A percentile compares a stretch with the other conserved stretches of the same genome.
Conservation (phyloP, 768 basidiomycete species). For the Pleurotus giganteus region DNA sequence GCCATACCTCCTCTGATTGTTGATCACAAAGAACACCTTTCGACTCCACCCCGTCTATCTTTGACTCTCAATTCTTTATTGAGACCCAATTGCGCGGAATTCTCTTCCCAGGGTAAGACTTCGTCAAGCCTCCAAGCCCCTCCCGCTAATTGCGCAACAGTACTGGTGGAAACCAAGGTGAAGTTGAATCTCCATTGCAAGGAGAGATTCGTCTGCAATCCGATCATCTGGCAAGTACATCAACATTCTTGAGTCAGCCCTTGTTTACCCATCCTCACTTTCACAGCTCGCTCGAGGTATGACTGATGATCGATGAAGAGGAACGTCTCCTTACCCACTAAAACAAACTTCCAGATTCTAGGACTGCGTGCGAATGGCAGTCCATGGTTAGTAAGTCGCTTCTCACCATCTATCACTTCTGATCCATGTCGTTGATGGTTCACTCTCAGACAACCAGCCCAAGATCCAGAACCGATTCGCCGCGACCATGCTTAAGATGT, state of each 20-base stretch:
- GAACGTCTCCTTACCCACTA: not conserved
- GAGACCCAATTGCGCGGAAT: conserved; percentile 44
- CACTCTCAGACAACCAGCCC: conserved; percentile 24
- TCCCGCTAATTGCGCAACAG: conserved; percentile 10
- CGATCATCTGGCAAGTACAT: conserved; percentile 11
- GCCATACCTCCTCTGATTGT: not conserved
- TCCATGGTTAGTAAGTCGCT: conserved; percentile 31
- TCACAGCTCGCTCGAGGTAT: conserved; percentile 16
- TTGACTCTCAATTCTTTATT: conserved; percentile 46
- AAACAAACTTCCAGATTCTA: conserved; percentile 26
- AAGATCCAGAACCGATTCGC: conserved; percentile 33
- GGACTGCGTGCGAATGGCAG: conserved; percentile 50
- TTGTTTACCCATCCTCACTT: not conserved
- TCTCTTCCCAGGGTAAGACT: conserved; percentile 35
- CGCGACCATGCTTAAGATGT: conserved; percentile 42
- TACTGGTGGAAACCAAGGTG: conserved; percentile 9
- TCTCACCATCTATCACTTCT: too few species aligned
- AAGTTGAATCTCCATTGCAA: conserved; percentile 15
- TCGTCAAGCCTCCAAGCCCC: not conserved
- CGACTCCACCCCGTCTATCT: conserved; percentile 41
- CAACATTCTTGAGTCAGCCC: not conserved
- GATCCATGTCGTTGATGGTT: not conserved
- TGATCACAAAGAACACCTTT: conserved; percentile 31
- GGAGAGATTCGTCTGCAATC: conserved; percentile 21
- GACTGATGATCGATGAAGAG: not conserved